A percentile compares a stretch with the other conserved stretches of the same genome.
Evolutionary conservation across 2,329 filamentous ascomycete species (phyloP).

Genomic region (Herpotrichia juniperi): DNA sequence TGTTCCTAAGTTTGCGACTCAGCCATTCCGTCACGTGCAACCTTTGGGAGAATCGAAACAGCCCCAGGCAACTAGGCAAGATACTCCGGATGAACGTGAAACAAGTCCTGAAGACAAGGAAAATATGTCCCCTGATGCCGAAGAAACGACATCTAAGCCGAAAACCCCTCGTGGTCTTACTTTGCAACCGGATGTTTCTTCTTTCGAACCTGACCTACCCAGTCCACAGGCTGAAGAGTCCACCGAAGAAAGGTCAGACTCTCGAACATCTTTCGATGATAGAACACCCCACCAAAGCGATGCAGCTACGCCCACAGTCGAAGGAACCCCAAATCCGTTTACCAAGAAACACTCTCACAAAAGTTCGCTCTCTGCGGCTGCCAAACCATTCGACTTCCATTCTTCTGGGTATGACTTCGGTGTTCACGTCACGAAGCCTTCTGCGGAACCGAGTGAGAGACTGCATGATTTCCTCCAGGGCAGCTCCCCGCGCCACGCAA

Average conservation of each 20-base stretch:
- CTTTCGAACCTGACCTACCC: slow-evolving; percentile 13
- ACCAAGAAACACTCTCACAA: slow-evolving; percentile 41
- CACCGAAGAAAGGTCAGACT: slow-evolving; percentile 11
- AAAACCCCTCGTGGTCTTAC: slow-evolving; percentile 33
- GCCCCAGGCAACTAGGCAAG: slow-evolving; percentile 27
- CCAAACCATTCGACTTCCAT: slow-evolving; percentile 68
- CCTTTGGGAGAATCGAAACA: slow-evolving; percentile 35
- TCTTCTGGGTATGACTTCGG: slow-evolving; percentile 44
- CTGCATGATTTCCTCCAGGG: slow-evolving; percentile 24
- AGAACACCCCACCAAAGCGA: slow-evolving; percentile 34
- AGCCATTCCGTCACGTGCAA: slow-evolving; percentile 46
- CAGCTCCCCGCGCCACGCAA: slow-evolving; percentile 26
- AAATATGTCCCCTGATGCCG: slow-evolving; percentile 39
- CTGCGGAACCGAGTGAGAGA: slow-evolving; percentile 29
- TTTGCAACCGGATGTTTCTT: slow-evolving; percentile 14
- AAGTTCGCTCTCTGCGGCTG: slow-evolving; percentile 71
- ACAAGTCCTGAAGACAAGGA: slow-evolving; percentile 42
- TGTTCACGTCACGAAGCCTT: slow-evolving; percentile 47
- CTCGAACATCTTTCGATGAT: slow-evolving; percentile 27
- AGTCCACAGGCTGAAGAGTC: slow-evolving; percentile 21
- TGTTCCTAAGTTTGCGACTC: slow-evolving; percentile 73
- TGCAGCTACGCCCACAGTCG: slow-evolving; percentile 34
- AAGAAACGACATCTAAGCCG: slow-evolving; percentile 29
- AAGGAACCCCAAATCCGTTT: slow-evolving; percentile 26
- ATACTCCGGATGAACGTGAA: slow-evolving; percentile 27